Evolutionary conservation across 441 rosid genomes (phyloP).

Genomic region (Euphorbia celastroides): DNA sequence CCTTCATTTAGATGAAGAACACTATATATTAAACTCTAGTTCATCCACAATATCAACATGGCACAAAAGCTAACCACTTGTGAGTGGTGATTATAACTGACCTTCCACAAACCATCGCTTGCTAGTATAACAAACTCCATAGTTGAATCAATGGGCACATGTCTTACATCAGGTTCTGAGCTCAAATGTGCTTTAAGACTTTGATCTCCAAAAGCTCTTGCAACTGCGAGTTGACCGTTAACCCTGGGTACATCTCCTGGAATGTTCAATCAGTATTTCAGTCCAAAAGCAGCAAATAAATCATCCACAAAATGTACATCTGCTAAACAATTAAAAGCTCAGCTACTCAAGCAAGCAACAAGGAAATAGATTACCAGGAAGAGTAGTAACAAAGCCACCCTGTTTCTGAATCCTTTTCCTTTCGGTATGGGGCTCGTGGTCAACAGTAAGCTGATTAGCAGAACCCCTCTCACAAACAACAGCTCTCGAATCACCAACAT

Average conservation of each 20-base stretch:
- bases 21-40: not conserved
- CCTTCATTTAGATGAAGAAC: not conserved
- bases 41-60: not conserved
- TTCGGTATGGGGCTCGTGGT: constrained; percentile 55
- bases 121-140: constrained; percentile 56
- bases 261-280: constrained; percentile 17
- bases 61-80: not conserved
- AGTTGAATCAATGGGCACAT: constrained; percentile 41
- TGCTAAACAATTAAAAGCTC: not conserved
- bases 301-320: not conserved
- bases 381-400: constrained; percentile 56
- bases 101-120: constrained; percentile 80
- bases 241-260: constrained; percentile 79
- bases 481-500: constrained; percentile 63
- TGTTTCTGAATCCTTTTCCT: constrained; percentile 48
- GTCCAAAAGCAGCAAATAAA: not conserved
- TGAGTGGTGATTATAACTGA: constrained; percentile 20
- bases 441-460: constrained; percentile 58
- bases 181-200: constrained; percentile 68
- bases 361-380: constrained; percentile 37
- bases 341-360: not conserved
- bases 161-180: constrained; percentile 56
- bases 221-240: constrained; percentile 72
- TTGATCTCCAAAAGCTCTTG: constrained; percentile 75
- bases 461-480: constrained; percentile 54